Evolutionary conservation across 352 stramenopile genomes (phyloP).

Genomic region (Pythium brachiatum): DNA sequence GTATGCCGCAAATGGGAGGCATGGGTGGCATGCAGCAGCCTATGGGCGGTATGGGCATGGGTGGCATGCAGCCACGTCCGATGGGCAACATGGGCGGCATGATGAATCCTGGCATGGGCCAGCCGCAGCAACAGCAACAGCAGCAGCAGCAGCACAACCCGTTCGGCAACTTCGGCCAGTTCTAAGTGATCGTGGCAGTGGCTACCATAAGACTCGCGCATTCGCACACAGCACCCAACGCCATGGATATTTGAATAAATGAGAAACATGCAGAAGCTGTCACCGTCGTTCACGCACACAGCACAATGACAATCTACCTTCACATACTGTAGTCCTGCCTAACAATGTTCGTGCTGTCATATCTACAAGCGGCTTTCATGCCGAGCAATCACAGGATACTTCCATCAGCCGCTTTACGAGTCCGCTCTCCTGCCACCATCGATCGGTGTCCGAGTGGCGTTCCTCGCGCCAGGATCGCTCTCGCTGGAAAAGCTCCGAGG

Average conservation of each 20-base stretch:
- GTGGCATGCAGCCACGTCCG: constrained; percentile 42
- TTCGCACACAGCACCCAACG: background rate
- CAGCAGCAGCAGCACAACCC: constrained; percentile 59
- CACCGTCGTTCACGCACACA: background rate
- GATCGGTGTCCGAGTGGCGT: background rate
- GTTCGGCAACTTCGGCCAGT: constrained; percentile 57
- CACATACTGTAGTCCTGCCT: too few relatives aligned
- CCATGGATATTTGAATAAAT: constrained; percentile 12
- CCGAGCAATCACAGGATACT: background rate
- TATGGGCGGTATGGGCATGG: constrained; percentile 43
- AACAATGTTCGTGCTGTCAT: constrained; percentile 1
- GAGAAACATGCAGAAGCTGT: constrained; percentile 3
- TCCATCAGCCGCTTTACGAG: background rate
- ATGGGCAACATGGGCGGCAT: constrained; percentile 53
- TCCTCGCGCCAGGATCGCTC: background rate
- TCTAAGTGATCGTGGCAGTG: constrained; percentile 24
- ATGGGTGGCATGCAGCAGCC: constrained; percentile 46
- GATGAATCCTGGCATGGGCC: constrained; percentile 61
- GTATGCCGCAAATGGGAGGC: too few relatives aligned
- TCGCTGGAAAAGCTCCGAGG: background rate
- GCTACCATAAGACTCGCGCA: background rate
- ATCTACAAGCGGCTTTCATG: background rate
- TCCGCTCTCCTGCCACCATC: background rate
- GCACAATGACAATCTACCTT: background rate
- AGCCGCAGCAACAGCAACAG: constrained; percentile 43